Conservation (phyloP, 148 eudicot genomes). For the Amaranthus cruentus region DNA sequence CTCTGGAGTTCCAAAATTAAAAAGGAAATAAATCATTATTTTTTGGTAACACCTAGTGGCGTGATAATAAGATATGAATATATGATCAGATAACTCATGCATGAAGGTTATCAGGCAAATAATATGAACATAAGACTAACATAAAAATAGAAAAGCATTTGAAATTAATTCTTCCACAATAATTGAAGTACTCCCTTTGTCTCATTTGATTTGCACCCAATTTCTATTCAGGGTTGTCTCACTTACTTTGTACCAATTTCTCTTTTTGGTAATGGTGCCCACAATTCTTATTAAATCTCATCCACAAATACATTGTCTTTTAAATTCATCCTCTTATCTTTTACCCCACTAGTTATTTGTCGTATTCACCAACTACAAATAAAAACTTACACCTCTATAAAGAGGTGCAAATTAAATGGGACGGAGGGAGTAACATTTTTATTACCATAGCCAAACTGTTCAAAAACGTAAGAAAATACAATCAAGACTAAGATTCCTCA, state of each 20-base stretch:
- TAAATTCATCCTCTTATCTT: too few species aligned
- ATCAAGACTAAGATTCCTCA: neutral
- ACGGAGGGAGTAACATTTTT: neutral
- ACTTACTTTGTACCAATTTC: too few species aligned
- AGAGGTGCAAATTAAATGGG: too few species aligned
- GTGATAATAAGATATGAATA: neutral
- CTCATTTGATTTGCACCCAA: too few species aligned
- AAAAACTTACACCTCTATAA: too few species aligned
- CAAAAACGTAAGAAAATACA: neutral
- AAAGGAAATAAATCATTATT: constrained; percentile 1
- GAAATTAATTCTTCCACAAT: neutral
- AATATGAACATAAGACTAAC: neutral
- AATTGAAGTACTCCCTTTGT: neutral
- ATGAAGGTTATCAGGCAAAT: neutral
- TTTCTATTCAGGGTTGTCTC: too few species aligned
- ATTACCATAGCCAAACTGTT: neutral
- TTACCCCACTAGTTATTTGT: too few species aligned
- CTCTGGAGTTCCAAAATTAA: constrained; percentile 44
- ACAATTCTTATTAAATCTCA: too few species aligned
- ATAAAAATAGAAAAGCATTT: neutral
- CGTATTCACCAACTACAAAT: too few species aligned
- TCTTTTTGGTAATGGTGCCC: too few species aligned
- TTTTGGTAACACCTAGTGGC: neutral
- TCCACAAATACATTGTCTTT: too few species aligned
- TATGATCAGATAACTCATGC: neutral